Base-by-base conservation (phyloP, 164 flowering plant genomes). In the Tetracentron sinense region DNA sequence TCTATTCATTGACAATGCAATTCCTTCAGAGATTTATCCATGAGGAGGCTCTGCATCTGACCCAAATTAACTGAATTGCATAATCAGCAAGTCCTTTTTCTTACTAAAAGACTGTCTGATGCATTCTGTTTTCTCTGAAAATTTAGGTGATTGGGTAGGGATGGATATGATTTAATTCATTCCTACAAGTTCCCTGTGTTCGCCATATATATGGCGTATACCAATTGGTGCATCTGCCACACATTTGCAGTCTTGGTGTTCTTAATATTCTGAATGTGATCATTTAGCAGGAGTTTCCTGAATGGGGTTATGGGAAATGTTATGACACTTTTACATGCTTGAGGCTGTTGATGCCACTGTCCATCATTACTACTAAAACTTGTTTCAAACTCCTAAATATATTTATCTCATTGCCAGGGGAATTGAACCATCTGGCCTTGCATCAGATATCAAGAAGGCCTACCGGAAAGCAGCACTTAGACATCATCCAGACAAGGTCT, bases 401-500 rank as follows among this genome's bases (percentile, higher is more conserved):
- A 56, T 12, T 12, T 31, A 30, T 60, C 7, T 61, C 28, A 17
- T 63, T 72, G 5, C 20, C 82, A 95, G 99, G 81, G 99, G 97
- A 71, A 67, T 86, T 50, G 89, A 90, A 72, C 61, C 71, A 61
- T 72, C 90, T 56, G 85, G 80, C 56, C 25, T 83, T 3, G 76
- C 74, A 23, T 60, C 70, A 23, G 79, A 76, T 22, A 60, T 72
- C 33, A 76, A 67, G 57, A 69, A 56, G 53, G 66, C 72, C 54
- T 69, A 69, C 25, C 66, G 71, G n/a, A 62, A 57, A 69, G 72
- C 67, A 56, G 72, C 72, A 49, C 72, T 69, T 11, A 55, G 66
- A 57, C 72, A 69, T 51, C 72, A 69, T 56, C 72, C 72, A 42
- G 35, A 92, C 79, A 92, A 92, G 98, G 98, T 90, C 48, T 47